Conservation (phyloP, 2,329 filamentous ascomycete genomes). For the Fusarium tuaranense region DNA sequence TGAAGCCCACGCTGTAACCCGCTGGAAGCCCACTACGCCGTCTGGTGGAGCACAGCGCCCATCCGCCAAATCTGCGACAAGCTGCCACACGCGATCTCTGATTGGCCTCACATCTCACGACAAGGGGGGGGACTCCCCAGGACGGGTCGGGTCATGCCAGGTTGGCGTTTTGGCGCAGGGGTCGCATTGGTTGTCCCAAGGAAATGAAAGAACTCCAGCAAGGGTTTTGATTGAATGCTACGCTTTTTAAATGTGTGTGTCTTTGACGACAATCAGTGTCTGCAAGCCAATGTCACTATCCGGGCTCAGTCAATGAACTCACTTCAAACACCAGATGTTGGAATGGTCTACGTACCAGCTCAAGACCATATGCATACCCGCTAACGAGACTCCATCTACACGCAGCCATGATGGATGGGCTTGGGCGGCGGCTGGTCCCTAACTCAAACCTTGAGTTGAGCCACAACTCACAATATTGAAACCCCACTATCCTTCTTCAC, state of each 20-base stretch:
- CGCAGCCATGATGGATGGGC: not conserved
- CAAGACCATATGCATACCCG: not conserved
- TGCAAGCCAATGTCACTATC: not conserved
- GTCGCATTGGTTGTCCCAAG: conserved; percentile 29
- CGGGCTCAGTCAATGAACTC: not conserved
- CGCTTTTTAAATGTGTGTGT: conserved; percentile 8
- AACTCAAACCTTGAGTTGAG: conserved; percentile 7
- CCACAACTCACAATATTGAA: not conserved
- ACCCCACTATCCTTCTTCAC: not conserved
- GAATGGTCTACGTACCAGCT: not conserved
- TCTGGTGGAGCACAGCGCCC: conserved; percentile 28
- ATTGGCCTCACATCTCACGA: conserved; percentile 25
- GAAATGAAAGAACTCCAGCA: conserved; percentile 27
- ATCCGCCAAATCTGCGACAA: conserved; percentile 16
- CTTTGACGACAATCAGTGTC: not conserved
- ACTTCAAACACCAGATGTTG: not conserved
- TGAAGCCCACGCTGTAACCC: conserved; percentile 15
- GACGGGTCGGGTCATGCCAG: conserved; percentile 28
- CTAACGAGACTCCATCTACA: not conserved
- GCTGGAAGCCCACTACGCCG: conserved; percentile 8
- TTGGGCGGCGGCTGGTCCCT: not conserved
- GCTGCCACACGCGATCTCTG: not conserved
- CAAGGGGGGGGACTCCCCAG: conserved; percentile 22
- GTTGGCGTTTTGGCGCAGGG: conserved; percentile 36
- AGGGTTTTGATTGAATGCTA: conserved; percentile 17